phyloP scores from a whole-genome alignment of 306 rosid species.

The Dalbergia oliveri region DNA sequence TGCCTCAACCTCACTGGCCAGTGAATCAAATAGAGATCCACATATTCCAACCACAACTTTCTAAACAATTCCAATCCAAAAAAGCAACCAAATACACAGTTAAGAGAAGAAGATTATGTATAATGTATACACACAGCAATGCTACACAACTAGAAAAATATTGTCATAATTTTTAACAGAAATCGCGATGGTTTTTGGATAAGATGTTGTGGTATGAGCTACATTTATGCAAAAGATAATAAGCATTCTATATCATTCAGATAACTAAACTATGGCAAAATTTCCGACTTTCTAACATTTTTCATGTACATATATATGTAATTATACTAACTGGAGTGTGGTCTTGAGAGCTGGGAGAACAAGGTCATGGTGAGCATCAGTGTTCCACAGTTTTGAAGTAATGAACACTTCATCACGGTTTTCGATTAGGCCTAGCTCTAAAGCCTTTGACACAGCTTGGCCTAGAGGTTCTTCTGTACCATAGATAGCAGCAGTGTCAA shows the following conservation, averaged over 20 bases:
- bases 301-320: no score
- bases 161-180: no score
- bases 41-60: conserved; percentile 44
- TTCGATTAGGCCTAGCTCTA: conserved; percentile 48
- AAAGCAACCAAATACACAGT: neutral
- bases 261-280: no score
- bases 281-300: no score
- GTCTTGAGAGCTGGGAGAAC: conserved; percentile 54
- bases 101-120: neutral
- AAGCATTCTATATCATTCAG: no score
- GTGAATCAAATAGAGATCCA: conserved; percentile 49
- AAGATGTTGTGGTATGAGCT: no score
- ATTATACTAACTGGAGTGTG: conserved; percentile 44
- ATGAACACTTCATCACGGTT: conserved; percentile 52
- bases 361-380: conserved; percentile 51
- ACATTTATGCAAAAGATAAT: no score
- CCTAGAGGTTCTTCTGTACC: conserved; percentile 40
- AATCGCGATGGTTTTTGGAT: no score
- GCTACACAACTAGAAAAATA: no score
- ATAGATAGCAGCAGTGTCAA: conserved; percentile 46
- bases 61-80: conserved; percentile 25
- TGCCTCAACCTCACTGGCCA: conserved; percentile 52
- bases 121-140: neutral
- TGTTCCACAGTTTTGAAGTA: conserved; percentile 53
- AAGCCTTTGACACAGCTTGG: conserved; percentile 33